These are phyloP conservation scores for Linaria vulgaris DNA, from an alignment of 257 asterid species.

Conservation along the genomic window DNA sequence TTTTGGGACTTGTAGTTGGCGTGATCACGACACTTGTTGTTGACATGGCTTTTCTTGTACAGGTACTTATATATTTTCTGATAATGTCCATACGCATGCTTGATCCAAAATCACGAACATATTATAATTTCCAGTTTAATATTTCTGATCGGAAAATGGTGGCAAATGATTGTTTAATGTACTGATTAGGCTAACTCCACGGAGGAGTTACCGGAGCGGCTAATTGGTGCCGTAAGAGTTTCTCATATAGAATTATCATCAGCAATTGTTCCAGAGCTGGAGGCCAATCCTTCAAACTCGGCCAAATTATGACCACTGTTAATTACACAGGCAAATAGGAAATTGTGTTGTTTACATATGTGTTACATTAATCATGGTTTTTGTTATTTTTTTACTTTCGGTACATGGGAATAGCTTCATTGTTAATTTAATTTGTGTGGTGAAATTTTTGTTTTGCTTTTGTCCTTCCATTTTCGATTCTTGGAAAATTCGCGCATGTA, in stretches of 20 bases:
- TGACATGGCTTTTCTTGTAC: constrained; percentile 99
- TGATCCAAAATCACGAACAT: not conserved
- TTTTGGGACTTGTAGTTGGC: constrained; percentile 93
- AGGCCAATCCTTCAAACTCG: constrained; percentile 39
- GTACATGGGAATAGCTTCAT: no score
- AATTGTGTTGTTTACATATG: constrained; percentile 23
- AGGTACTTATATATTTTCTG: constrained; percentile 50
- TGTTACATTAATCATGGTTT: constrained; percentile 37
- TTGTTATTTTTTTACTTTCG: constrained; percentile 6
- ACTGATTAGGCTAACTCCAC: constrained; percentile 45
- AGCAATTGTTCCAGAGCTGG: constrained; percentile 48
- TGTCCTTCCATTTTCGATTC: no score
- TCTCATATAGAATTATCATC: constrained; percentile 58
- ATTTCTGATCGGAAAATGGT: no score
- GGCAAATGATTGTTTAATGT: not conserved
- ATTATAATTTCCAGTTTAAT: no score
- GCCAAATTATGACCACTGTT: constrained; percentile 24
- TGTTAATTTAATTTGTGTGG: no score
- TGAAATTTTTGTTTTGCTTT: no score
- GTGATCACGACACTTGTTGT: constrained; percentile 88
- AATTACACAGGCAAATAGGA: constrained; percentile 5
- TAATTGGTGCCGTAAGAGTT: constrained; percentile 61
- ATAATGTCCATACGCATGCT: constrained; percentile 8
- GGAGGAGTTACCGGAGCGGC: constrained; percentile 63
- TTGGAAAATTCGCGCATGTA: no score